Evolutionary conservation across 306 rosid genomes (phyloP), one percentile per base, ranked within the genome.

Genomic region (Gynostemma pentaphyllum): DNA sequence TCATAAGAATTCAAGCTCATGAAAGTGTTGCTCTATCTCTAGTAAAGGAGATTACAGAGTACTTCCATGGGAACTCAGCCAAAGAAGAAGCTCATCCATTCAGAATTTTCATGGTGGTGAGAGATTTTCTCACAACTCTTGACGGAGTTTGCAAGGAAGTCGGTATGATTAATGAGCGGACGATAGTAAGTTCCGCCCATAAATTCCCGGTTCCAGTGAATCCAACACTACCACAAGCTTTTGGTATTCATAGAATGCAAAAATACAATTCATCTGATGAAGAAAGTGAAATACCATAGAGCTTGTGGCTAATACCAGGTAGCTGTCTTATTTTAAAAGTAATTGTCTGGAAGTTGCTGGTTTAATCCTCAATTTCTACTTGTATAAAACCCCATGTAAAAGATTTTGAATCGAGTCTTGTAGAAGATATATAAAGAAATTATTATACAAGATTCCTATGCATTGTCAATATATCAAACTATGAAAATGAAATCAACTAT

Each of bases 61-160:
- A 92, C 67, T 92, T 92, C 78, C 99, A 92, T 48, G 99, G 99
- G 29, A 79, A 92, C 82, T 84, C 85, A 7, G 71, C 99, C 0
- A 92, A 79, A 72, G 99, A 88, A 88, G 99, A 88, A 74, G 96
- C 99, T 78, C 96, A 92, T 76, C 99, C 99, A 0, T 88, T 88
- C 54, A 78, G 99, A 81, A 92, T 92, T 68, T 92, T 88, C 83
- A 61, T 79, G 87, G 96, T 92, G 54, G 99, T 92, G 39, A 76
- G 99, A 71, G 96, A 92, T 76, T 88, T 92, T 44, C 80, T 92
- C 12, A 48, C 75, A 0, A 70, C 79, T 64, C 90, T 92, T 7
- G 99, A 92, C 21, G 72, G 94, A 32, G 96, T 92, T 13, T 92
- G 99, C 79, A 92, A 84, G 76, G 99, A 92, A 78, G 99, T 92